A percentile compares a stretch with the other conserved stretches of the same genome.
phyloP scores from a whole-genome alignment of 2,329 filamentous ascomycete species.

The Hymenoscyphus albidus region DNA sequence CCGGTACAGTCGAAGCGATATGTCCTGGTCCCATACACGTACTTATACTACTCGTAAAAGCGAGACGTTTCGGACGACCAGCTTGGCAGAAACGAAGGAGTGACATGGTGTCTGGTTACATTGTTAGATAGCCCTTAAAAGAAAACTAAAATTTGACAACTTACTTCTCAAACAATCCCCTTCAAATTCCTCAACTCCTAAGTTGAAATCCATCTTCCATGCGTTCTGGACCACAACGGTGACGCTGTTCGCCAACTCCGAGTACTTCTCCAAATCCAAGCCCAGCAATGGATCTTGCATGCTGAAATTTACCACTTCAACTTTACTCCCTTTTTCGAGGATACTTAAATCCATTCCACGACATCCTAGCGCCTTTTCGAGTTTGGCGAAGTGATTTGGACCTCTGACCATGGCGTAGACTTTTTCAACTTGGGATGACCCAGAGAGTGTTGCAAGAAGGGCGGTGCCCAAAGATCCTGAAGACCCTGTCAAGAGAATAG shows the following conservation, averaged over 20 bases:
- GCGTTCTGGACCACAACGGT: conserved; percentile 32
- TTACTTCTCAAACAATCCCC: conserved; percentile 32
- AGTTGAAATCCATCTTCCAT: conserved; percentile 35
- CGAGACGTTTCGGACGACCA: conserved; percentile 25
- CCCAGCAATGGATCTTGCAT: conserved; percentile 32
- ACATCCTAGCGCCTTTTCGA: conserved; percentile 16
- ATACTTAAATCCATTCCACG: conserved; percentile 24
- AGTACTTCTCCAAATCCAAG: conserved; percentile 27
- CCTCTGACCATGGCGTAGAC: conserved; percentile 30
- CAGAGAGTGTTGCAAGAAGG: conserved; percentile 22
- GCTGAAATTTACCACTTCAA: conserved; percentile 29
- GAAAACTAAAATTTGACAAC: neutral
- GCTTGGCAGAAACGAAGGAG: conserved; percentile 31
- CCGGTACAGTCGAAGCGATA: conserved; percentile 16
- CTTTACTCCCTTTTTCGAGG: conserved; percentile 22
- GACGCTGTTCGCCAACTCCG: conserved; percentile 23
- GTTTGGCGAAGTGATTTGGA: conserved; percentile 19
- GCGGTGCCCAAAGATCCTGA: conserved; percentile 30
- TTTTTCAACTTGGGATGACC: conserved; percentile 20
- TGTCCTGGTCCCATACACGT: conserved; percentile 28
- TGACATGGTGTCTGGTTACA: conserved; percentile 29
- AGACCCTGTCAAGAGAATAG: conserved; percentile 27
- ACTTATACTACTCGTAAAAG: conserved; percentile 30
- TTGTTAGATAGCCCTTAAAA: neutral
- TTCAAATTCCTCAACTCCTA: conserved; percentile 32